Base-by-base conservation (phyloP, 2,329 filamentous ascomycete species). In the Cladophialophora exuberans region DNA sequence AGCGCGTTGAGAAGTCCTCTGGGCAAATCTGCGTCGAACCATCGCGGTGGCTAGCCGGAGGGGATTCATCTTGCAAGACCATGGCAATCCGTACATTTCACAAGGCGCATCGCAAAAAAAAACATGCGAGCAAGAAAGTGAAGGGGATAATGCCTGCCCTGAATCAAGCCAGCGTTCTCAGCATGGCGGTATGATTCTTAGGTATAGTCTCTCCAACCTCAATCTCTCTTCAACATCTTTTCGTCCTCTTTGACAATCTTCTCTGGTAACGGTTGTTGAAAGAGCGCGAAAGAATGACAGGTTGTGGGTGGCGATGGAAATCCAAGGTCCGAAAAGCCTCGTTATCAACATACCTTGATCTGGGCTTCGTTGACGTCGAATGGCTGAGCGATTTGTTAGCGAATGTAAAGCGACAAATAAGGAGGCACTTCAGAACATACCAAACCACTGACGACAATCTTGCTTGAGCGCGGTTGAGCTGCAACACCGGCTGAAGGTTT, bases 341-440 rank as follows among this genome's bases (percentile, higher is more conserved):
- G 88, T 84, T 81, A 86, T 91, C 88, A 91, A 99, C 94, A 95
- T 99, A 99, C 94, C 94, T 99, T 97, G 81, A 99, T 95, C 86
- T 95, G 90, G 79, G 79, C 80, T 83, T 97, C 93, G 78, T 86
- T 90, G 76, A 99, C 91, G 85, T 99, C 94, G 80, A 87, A 86
- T 74, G 94, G 94, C 90, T 97, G 65, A 28, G 13, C 52, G 15
- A 6, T 39, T 22, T 46, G 74, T 88, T 78, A 88, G 82, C 60
- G 39, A 51, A 2, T 23, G 23, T 30, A 20, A 13, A 25, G 30
- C 30, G 49, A 22, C 1, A 30, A 23, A 33, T 11, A 11, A 30
- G 25, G 28, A 17, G 25, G 22, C 13, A 17, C n/a, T 23, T 22
- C 26, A 28, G 9, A 61, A 76, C 91, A 76, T 87, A 97, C 92